Evolutionary conservation across 1,284 basidiomycete species (phyloP).

Genomic region (Waitea zeae): DNA sequence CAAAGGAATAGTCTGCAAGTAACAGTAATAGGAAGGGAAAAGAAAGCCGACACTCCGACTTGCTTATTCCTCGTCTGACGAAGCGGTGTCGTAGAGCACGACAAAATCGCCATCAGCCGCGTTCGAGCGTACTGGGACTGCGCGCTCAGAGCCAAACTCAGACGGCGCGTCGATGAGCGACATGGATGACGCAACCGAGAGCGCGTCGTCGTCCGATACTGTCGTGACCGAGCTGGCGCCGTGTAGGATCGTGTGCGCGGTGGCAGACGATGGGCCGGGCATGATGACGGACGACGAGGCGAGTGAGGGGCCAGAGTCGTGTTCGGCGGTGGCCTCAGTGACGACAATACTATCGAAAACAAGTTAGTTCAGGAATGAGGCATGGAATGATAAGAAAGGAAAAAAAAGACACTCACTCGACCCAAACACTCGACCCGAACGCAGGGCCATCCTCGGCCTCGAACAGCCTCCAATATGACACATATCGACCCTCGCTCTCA

Average conservation of each 20-base stretch:
- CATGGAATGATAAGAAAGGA: constrained; percentile 4
- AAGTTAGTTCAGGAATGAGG: no score
- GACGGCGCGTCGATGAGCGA: constrained; percentile 43
- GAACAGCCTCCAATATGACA: constrained; percentile 57
- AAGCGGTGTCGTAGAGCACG: constrained; percentile 34
- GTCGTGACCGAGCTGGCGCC: constrained; percentile 4
- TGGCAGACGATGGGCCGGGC: constrained; percentile 19
- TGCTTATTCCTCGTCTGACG: constrained; percentile 27
- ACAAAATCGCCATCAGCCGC: constrained; percentile 21
- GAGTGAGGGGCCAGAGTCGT: constrained; percentile 25
- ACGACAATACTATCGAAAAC: constrained; percentile 37
- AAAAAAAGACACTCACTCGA: constrained; percentile 32
- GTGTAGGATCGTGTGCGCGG: constrained; percentile 9
- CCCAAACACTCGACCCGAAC: constrained; percentile 64
- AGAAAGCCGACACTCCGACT: no score
- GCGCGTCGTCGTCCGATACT: constrained; percentile 21
- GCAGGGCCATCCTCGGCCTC: constrained; percentile 31
- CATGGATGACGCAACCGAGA: constrained; percentile 36
- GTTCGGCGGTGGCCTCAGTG: constrained; percentile 24
- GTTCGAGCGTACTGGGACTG: constrained; percentile 32
- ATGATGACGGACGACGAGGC: constrained; percentile 55
- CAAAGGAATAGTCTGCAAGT: no score
- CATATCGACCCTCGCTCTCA: constrained; percentile 51
- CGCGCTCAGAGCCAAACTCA: constrained; percentile 23
- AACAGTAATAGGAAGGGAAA: no score